Conservation (phyloP, 176 grass and related monocot genomes). For the Panicum miliaceum region DNA sequence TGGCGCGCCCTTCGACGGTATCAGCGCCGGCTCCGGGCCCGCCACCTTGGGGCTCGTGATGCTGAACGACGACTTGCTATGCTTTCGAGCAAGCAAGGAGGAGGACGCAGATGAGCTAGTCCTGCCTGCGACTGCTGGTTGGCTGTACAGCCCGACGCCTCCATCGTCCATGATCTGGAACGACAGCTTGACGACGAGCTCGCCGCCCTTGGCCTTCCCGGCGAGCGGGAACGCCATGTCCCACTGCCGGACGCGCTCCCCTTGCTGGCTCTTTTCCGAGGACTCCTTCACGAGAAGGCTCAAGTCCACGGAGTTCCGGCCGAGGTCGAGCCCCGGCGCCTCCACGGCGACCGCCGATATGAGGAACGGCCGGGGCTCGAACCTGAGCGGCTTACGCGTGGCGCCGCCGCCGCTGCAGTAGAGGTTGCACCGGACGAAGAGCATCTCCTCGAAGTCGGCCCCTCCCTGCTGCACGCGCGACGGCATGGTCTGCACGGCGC, state of each 20-base stretch:
- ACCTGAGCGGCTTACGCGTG: conserved; percentile 60
- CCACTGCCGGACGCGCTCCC: conserved; percentile 74
- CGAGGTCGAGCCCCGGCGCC: conserved; percentile 84
- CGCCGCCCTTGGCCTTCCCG: conserved; percentile 89
- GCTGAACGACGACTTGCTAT: conserved; percentile 83
- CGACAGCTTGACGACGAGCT: conserved; percentile 75
- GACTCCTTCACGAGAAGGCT: conserved; percentile 82
- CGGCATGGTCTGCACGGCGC: conserved; percentile 89
- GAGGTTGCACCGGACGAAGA: conserved; percentile 83
- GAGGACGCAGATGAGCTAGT: conserved; percentile 37
- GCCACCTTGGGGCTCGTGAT: conserved; percentile 76
- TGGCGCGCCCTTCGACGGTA: conserved; percentile 44
- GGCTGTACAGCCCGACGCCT: conserved; percentile 78
- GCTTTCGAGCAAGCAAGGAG: conserved; percentile 64
- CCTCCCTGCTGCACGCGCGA: conserved; percentile 76
- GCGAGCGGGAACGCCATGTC: conserved; percentile 65
- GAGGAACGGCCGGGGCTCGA: conserved; percentile 72
- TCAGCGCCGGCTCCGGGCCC: conserved; percentile 46
- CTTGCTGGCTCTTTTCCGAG: conserved; percentile 66
- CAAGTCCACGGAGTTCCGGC: conserved; percentile 68
- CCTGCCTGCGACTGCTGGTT: conserved; percentile 12
- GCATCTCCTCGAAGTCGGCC: conserved; percentile 84
- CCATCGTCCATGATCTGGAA: conserved; percentile 96
- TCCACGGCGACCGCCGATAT: conserved; percentile 69
- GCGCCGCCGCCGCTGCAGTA: conserved; percentile 73